These are phyloP conservation scores for Ceratonia siliqua DNA, from an alignment of 306 rosid species.

Conservation along the genomic window DNA sequence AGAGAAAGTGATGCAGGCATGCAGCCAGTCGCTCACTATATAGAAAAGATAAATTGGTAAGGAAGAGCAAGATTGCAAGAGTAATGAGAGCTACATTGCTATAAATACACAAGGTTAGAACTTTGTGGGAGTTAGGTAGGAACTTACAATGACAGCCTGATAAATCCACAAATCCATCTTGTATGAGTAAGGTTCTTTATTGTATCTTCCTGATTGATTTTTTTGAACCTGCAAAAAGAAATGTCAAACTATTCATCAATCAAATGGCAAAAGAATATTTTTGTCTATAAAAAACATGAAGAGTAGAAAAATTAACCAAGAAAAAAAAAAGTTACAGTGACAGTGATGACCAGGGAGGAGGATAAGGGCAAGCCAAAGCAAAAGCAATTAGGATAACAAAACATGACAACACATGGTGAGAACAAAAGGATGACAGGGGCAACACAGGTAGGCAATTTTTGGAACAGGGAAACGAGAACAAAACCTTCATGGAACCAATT, in stretches of 20 bases:
- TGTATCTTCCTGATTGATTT: conserved; percentile 9
- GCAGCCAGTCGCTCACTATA: not conserved
- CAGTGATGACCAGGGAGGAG: conserved; percentile 10
- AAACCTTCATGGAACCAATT: conserved; percentile 2
- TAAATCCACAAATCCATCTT: not conserved
- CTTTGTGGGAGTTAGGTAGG: not conserved
- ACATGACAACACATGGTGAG: not conserved
- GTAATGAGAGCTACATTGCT: not conserved
- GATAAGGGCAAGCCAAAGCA: not conserved
- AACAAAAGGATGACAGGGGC: not conserved
- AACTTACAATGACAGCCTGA: not conserved
- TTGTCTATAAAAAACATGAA: not conserved
- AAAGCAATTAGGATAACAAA: not conserved
- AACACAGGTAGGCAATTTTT: not conserved
- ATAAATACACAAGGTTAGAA: not conserved
- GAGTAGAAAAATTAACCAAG: not conserved
- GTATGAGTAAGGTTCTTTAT: not conserved
- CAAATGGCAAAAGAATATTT: not conserved
- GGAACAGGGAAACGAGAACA: not conserved
- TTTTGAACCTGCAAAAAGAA: conserved; percentile 36
- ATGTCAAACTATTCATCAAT: not conserved
- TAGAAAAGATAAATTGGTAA: not conserved
- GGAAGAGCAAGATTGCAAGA: not conserved
- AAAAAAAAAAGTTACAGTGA: not conserved
- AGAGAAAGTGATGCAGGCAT: not conserved